These are phyloP conservation scores for Chlorella sp. DNA, from an alignment of 139 green algal species.

Conservation along the genomic window DNA sequence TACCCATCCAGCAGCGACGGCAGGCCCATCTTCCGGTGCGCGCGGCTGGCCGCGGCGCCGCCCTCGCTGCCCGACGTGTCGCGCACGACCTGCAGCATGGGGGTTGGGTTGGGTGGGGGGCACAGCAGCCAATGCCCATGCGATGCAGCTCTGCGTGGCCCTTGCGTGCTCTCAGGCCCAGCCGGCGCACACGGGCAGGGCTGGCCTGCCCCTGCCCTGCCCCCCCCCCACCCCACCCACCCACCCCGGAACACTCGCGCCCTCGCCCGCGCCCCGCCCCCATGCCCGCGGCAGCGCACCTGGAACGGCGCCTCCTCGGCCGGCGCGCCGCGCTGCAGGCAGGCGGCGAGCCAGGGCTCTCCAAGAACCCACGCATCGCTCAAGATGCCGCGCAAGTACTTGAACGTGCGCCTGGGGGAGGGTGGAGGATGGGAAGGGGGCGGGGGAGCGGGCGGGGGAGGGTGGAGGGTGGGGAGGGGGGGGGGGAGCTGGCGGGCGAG, in stretches of 20 bases:
- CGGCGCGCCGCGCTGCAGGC: neutral
- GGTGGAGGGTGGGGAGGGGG: neutral
- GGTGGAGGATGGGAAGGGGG: neutral
- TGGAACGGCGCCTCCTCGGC: slow-evolving; percentile 13
- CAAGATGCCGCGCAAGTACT: slow-evolving; percentile 38
- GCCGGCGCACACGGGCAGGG: neutral
- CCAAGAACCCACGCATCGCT: slow-evolving; percentile 14
- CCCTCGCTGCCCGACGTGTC: neutral
- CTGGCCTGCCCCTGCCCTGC: neutral
- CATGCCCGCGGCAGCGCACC: neutral
- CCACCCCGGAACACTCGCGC: neutral
- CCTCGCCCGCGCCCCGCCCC: neutral
- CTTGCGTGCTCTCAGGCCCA: neutral
- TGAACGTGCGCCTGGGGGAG: slow-evolving; percentile 38
- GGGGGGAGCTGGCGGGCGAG: neutral
- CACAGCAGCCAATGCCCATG: neutral
- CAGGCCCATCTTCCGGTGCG: neutral
- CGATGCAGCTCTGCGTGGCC: neutral
- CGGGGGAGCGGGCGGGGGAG: neutral
- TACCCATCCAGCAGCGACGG: slow-evolving; percentile 30
- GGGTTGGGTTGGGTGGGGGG: neutral
- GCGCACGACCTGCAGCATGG: neutral
- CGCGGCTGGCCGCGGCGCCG: neutral
- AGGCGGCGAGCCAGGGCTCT: slow-evolving; percentile 26
- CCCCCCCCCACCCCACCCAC: neutral